Percentiles rank a stretch among this genome's conserved stretches.
Evolutionary conservation across 305 asterid genomes (phyloP).

Genomic region (Stenogyne calaminthoides): DNA sequence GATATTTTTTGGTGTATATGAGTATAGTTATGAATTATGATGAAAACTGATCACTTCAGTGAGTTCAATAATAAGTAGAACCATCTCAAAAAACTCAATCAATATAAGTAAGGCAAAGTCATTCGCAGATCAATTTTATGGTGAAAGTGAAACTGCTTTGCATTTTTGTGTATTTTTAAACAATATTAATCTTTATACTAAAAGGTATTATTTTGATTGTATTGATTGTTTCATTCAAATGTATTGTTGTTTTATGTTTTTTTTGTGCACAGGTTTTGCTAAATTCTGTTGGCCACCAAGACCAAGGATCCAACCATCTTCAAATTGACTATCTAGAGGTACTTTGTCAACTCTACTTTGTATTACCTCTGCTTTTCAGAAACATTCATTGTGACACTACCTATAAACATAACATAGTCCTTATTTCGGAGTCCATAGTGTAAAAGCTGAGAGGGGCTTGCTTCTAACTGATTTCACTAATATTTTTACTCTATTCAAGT

Average conservation of each 20-base stretch:
- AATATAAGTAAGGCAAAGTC: neutral
- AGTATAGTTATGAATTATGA: neutral
- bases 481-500: no score
- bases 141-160: no score
- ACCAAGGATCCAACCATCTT: constrained; percentile 61
- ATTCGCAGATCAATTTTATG: no score
- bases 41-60: neutral
- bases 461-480: no score
- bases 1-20: neutral
- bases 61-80: neutral
- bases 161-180: no score
- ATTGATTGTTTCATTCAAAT: no score
- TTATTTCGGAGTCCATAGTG: neutral
- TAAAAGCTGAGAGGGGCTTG: no score
- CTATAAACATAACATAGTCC: neutral
- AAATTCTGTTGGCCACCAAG: constrained; percentile 60
- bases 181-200: no score
- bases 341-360: constrained; percentile 21
- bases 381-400: neutral
- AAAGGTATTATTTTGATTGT: no score
- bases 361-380: constrained; percentile 17
- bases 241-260: neutral
- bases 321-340: constrained; percentile 90
- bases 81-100: neutral
- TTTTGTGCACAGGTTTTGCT: constrained; percentile 62